Conservation (phyloP, 805 yeast genomes). For the Saccharomycopsis synnaedendra region DNA sequence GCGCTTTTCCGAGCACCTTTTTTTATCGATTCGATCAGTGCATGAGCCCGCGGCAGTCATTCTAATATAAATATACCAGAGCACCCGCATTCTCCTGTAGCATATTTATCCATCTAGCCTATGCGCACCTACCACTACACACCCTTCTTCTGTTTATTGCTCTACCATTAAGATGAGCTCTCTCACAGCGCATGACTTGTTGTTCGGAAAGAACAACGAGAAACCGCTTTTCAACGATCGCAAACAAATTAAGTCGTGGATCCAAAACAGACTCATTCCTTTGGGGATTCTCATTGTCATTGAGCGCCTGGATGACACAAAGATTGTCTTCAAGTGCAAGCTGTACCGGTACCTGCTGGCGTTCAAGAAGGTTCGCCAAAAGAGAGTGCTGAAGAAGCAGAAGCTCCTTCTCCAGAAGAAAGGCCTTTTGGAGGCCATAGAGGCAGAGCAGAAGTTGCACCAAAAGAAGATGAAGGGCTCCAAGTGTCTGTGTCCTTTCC, state of each 20-base stretch:
- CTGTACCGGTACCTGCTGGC: conserved; percentile 12
- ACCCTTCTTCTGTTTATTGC: background rate
- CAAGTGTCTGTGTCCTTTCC: conserved; percentile 43
- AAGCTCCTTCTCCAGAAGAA: conserved; percentile 18
- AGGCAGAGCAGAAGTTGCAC: conserved; percentile 13
- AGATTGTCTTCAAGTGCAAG: conserved; percentile 25
- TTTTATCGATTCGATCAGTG: too few species aligned
- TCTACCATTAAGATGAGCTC: background rate
- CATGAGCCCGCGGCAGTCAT: too few species aligned
- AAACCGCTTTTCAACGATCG: conserved; percentile 13
- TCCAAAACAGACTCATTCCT: conserved; percentile 14
- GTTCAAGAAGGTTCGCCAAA: conserved; percentile 15
- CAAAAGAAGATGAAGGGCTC: conserved; percentile 18
- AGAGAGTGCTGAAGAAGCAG: conserved; percentile 16
- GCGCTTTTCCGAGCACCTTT: too few species aligned
- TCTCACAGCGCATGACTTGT: conserved; percentile 7
- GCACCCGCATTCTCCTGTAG: too few species aligned
- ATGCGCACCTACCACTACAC: background rate
- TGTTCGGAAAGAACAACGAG: conserved; percentile 10
- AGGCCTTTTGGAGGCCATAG: conserved; percentile 14
- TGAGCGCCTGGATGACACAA: conserved; percentile 24
- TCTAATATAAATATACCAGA: too few species aligned
- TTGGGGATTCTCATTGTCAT: conserved; percentile 20
- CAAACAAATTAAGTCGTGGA: conserved; percentile 15
- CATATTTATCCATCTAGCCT: background rate